These are phyloP conservation scores for Micractinium sp. DNA, from an alignment of 139 green algal genomes.

Conservation along the genomic window DNA sequence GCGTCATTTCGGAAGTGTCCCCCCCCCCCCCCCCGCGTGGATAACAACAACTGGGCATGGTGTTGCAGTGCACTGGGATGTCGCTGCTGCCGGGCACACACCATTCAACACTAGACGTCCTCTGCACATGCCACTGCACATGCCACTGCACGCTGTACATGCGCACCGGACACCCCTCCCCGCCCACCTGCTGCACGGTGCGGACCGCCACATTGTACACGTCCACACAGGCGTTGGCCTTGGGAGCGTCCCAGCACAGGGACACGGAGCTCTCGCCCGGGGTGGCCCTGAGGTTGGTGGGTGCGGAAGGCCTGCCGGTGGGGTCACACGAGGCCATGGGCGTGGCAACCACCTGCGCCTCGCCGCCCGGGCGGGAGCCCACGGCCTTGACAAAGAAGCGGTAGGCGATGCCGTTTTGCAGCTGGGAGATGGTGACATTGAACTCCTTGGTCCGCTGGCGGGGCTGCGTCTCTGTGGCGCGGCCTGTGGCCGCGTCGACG, in stretches of 20 bases:
- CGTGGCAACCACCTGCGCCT: background rate
- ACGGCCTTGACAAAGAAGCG: conserved; percentile 22
- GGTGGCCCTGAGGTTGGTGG: conserved; percentile 2
- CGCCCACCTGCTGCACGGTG: background rate
- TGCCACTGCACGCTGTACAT: background rate
- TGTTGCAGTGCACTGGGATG: too few relatives aligned
- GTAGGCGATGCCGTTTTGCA: conserved; percentile 4
- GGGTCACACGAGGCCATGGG: background rate
- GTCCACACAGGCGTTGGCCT: conserved; percentile 4
- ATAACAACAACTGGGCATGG: too few relatives aligned
- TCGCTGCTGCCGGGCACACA: too few relatives aligned
- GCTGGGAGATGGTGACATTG: background rate
- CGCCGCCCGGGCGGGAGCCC: conserved; percentile 5
- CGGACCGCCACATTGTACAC: background rate
- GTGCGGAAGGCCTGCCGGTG: background rate
- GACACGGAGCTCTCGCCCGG: background rate
- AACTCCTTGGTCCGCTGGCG: conserved; percentile 5
- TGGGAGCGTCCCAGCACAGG: conserved; percentile 19
- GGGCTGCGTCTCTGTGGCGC: background rate
- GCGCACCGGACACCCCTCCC: too few relatives aligned
- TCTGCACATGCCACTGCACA: too few relatives aligned
- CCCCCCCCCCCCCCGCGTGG: too few relatives aligned
- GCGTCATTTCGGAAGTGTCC: too few relatives aligned
- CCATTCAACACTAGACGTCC: too few relatives aligned
- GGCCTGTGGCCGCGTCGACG: background rate